Base-by-base conservation (phyloP, 768 basidiomycete species). In the Royoungia palumana region DNA sequence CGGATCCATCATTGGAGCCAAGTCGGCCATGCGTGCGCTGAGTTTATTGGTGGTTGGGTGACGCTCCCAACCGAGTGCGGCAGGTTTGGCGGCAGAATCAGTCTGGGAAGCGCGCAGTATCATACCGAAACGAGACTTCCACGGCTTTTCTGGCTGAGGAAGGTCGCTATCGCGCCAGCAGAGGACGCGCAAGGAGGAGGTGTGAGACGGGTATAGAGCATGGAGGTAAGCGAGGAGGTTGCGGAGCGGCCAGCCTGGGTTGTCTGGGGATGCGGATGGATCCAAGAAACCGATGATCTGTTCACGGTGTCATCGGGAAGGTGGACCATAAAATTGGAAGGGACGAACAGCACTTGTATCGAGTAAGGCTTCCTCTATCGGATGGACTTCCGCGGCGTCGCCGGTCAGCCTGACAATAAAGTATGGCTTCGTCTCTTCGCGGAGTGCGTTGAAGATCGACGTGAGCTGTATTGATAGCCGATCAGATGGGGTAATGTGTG, bases 1-100 rank as follows among this genome's bases (percentile, higher is more conserved):
- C 0, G 95, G 96, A 66, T 97, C 94, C 94, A 98, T 96, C 84
- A 94, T 89, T 0, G 94, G 88, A 9, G 88, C 94, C 16, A 99
- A 68, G 70, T 98, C 94, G 0, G 94, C 94, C 46, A 93, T 60
- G 14, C 91, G 78, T 19, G 94, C 89, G 2, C 82, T 89, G 4
- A 98, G 75, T 61, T 94, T 94, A 17, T 93, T 94, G 13, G 63
- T 61, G 81, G 80, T 17, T 74, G 77, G 66, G 48, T 92, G 94
- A 75, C 90, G 91, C 72, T 98, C 95, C 96, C 96, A 99, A 6
- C 95, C 96, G 0, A 95, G 87, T 0, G 91, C 87, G 9, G 72
- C 70, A 0, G 89, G 87, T 9, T 75, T 70, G 4, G 50, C 28
- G 38, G 40, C 30, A 30, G 57, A 37, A 1, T 61, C 53, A 16